Evolutionary conservation across 73 alveolate species (phyloP).

Genomic region (Paramecium bursaria): DNA sequence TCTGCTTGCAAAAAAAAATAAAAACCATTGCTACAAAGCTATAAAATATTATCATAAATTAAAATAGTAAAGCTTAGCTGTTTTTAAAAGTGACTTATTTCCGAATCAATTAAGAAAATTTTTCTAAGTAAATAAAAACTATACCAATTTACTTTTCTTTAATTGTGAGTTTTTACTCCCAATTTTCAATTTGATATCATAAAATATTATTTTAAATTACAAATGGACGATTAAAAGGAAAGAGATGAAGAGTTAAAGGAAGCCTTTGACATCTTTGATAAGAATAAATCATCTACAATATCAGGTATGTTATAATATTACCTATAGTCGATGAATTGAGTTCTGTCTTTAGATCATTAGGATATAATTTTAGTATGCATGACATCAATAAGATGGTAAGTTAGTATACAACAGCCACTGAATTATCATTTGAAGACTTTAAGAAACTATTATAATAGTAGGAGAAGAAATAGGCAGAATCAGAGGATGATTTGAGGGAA

Average conservation of each 20-base stretch:
- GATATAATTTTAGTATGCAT: conserved; percentile 22
- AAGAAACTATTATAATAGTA: too few species aligned
- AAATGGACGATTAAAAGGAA: background rate
- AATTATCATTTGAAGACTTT: conserved; percentile 26
- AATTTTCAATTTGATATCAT: too few species aligned
- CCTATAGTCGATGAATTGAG: conserved; percentile 34
- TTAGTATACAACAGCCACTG: background rate
- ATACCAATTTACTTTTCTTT: too few species aligned
- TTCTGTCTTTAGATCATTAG: conserved; percentile 46
- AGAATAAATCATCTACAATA: conserved; percentile 32
- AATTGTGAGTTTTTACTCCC: too few species aligned
- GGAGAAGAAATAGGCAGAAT: conserved; percentile 18
- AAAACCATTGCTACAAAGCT: too few species aligned
- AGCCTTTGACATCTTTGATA: conserved; percentile 48
- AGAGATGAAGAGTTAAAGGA: conserved; percentile 31
- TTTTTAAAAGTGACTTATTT: too few species aligned
- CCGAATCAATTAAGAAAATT: too few species aligned
- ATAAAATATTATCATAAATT: too few species aligned
- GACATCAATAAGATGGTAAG: conserved; percentile 27
- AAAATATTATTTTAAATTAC: too few species aligned
- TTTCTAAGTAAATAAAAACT: too few species aligned
- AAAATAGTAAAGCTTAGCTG: too few species aligned
- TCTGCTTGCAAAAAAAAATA: too few species aligned
- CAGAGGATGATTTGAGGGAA: conserved; percentile 44
- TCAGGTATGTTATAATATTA: background rate